Evolutionary conservation across 208 protist genomes (phyloP).

Genomic region (Angomonas ambiguus): DNA sequence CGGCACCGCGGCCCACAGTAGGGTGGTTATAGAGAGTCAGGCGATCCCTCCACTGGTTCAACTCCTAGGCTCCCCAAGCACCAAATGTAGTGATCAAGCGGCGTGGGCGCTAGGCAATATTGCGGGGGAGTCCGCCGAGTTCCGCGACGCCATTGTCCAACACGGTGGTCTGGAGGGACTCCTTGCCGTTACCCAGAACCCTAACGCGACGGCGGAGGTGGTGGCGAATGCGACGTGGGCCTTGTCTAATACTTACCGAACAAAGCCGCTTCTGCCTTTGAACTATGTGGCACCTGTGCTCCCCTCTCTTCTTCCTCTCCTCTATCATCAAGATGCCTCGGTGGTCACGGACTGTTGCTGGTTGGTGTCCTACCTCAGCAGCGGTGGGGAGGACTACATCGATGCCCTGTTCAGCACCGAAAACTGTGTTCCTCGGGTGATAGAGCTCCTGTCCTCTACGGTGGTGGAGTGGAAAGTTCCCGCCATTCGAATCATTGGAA

Average conservation of each 20-base stretch:
- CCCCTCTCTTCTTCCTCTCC: constrained; percentile 82
- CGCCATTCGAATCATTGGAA: constrained; percentile 96
- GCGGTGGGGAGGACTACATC: constrained; percentile 94
- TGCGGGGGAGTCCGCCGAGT: constrained; percentile 94
- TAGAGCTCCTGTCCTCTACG: constrained; percentile 90
- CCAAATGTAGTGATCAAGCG: constrained; percentile 96
- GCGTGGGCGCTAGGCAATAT: constrained; percentile 99
- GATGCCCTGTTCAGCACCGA: constrained; percentile 90
- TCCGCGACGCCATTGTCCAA: constrained; percentile 91
- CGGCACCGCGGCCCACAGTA: constrained; percentile 94
- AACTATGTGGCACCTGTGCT: constrained; percentile 74
- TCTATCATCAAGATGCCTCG: constrained; percentile 90
- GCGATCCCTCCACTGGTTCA: constrained; percentile 95
- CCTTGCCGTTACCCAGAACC: constrained; percentile 35
- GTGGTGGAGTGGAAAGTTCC: constrained; percentile 86
- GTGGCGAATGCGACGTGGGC: constrained; percentile 97
- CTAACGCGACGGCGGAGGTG: constrained; percentile 53
- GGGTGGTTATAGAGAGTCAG: constrained; percentile 84
- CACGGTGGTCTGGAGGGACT: constrained; percentile 75
- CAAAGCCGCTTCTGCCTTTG: constrained; percentile 92
- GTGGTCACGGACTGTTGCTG: constrained; percentile 96
- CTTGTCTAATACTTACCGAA: constrained; percentile 97
- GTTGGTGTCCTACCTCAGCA: constrained; percentile 96
- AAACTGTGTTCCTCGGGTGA: constrained; percentile 81
- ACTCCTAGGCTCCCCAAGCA: constrained; percentile 85